Evolutionary conservation across 164 flowering plant species (phyloP), one percentile per base, ranked within the genome.

Genomic region (Berberis vulgaris): DNA sequence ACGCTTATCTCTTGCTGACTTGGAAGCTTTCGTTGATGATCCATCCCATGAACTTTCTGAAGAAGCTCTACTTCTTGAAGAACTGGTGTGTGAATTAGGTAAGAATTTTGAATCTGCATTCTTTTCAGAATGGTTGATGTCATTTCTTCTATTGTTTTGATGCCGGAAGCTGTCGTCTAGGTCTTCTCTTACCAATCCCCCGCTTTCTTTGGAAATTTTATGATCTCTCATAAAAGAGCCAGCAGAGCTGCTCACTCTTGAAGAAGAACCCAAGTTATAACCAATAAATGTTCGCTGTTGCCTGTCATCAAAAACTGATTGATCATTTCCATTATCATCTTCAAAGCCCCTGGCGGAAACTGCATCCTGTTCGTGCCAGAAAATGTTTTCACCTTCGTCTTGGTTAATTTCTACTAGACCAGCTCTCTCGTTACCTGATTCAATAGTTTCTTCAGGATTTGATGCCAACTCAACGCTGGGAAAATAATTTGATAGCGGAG

Each of bases 1-100:
- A 50, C 87, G 67, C 59, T 75, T 95, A 47, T 87, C 89, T 67
- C 83, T 84, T 9, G 66, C 41, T 47, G 90, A 71, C 70, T 85
- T 87, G 55, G 88, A 78, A 38, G 47, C 67, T 73, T 80, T 94
- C 10, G 66, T 64, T n/a, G 89, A 79, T 65, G 88, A 79, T 65
- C 86, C 93, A 69, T 94, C 96, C 95, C 91, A 87, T 38, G 91
- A 83, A 75, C 91, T 83, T 70, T 94, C 98, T 1, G 92, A 86
- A 8, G 85, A 79, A 43, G 81, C 75, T 76, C 73, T 84, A 64
- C 89, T 85, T 77, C 89, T 88, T 39, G 80, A 55, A 12, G 92
- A 77, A 73, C 78, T 80, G 64, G 78, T 62, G 11, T 72, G 79
- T 39, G 77, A 60, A 63, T 77, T 69, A 61, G 88, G 70, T 6